Evolutionary conservation across 345 rosid genomes (phyloP), one percentile per base, ranked within the genome.

Genomic region (Gossypium herbaceum): DNA sequence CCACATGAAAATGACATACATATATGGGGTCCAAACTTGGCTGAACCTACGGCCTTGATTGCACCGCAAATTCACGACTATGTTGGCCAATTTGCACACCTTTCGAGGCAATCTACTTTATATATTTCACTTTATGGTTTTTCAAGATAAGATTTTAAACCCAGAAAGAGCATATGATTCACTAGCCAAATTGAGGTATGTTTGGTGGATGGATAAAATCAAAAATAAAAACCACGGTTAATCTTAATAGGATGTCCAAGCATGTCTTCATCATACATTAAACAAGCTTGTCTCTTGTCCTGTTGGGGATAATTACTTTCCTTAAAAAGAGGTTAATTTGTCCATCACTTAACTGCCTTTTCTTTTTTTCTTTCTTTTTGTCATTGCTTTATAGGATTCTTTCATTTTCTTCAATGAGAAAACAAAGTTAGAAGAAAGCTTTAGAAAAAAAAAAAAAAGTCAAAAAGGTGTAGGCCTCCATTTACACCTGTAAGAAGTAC

Each of bases 371-470:
- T 34, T 34, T 34, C 41, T 34, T 62, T 60, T 8, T 9, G 9
- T 71, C 24, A 2, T 41, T 16, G 4, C 79, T 82, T 82, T 72
- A 72, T 78, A 68, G 84, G 86, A 82, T 82, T 75, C 84, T 56
- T 43, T 2, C 41, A 4, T 71, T 58, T 58, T 50, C 75, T 55
- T 12, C 52, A 34, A 52, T 61, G 76, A 41, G 51, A 79, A 81
- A 77, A 48, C 58, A 73, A 44, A 76, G 65, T 50, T 56, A 34
- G 41, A 17, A 52, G 11, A 43, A 70, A 39, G 34, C 20, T 63
- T 24, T 8, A 17, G 1, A 27, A 27, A 75, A 51, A n/a, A 19
- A 12, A 13, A 2, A 51, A 64, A 68, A 79, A 34, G 78, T 82
- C 83, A 80, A 79, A 79, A 81, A 66, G 68, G 52, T 66, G 65